Evolutionary conservation across 805 yeast species (phyloP).

Genomic region (Saturnispora saitoi): DNA sequence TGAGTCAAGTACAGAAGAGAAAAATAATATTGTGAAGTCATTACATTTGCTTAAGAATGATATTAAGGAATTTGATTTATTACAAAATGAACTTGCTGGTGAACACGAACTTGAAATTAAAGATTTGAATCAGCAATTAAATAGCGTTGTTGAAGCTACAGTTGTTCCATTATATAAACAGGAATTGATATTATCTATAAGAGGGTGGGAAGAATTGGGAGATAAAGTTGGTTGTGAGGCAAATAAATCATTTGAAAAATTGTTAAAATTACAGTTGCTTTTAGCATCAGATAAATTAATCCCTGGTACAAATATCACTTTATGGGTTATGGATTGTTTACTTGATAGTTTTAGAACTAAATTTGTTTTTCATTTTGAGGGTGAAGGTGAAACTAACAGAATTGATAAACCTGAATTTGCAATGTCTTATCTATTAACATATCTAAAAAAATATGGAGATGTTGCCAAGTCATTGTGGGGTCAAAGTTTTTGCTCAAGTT

Average conservation of each 20-base stretch:
- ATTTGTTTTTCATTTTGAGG: conserved; percentile 54
- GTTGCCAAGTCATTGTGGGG: conserved; percentile 18
- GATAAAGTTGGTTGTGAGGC: background rate
- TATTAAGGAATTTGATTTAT: background rate
- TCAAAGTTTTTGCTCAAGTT: conserved; percentile 8
- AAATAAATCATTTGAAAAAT: conserved; percentile 1
- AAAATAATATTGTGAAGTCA: background rate
- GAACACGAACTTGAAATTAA: background rate
- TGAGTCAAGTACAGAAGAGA: background rate
- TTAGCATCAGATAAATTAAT: conserved; percentile 17
- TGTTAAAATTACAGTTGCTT: conserved; percentile 27
- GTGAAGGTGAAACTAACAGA: conserved; percentile 50
- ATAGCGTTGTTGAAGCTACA: background rate
- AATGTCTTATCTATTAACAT: conserved; percentile 40
- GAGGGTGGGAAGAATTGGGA: conserved; percentile 6
- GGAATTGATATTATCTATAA: background rate
- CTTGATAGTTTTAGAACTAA: conserved; percentile 38
- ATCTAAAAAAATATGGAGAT: conserved; percentile 26
- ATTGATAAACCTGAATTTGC: conserved; percentile 69
- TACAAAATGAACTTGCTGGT: background rate
- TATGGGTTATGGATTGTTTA: conserved; percentile 45
- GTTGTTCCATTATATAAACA: background rate
- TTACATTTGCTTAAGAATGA: background rate
- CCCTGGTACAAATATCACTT: conserved; percentile 32
- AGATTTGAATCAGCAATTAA: background rate